Evolutionary conservation across 1,284 basidiomycete species (phyloP).

Genomic region (Gastroboletus turbinatus): DNA sequence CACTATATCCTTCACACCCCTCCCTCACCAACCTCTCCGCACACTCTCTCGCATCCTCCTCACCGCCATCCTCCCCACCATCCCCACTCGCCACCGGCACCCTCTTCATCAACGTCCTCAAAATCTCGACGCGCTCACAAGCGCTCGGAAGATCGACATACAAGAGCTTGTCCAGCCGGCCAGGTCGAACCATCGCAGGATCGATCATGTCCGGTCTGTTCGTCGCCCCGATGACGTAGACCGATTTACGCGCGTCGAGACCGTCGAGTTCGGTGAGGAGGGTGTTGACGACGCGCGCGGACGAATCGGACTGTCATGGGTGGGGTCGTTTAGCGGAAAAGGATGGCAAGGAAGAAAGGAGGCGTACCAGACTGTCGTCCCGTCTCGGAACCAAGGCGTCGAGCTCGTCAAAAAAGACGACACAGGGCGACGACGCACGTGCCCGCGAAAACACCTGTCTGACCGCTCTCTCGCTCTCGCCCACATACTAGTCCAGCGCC

Average conservation of each 20-base stretch:
- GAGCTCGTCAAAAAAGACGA: conserved; percentile 95
- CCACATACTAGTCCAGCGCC: conserved; percentile 78
- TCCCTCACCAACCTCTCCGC: conserved; percentile 55
- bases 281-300: conserved; percentile 96
- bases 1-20: conserved; percentile 84
- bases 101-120: conserved; percentile 67
- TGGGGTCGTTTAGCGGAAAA: neutral
- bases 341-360: neutral
- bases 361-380: conserved; percentile 83
- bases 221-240: conserved; percentile 96
- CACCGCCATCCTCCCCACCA: conserved; percentile 17
- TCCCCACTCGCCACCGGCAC: conserved; percentile 62
- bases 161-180: conserved; percentile 92
- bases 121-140: conserved; percentile 83
- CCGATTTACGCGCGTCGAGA: conserved; percentile 84
- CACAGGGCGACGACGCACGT: conserved; percentile 84
- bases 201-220: conserved; percentile 99
- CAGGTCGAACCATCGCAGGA: conserved; percentile 97
- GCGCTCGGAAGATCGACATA: conserved; percentile 90
- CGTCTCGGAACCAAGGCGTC: conserved; percentile 94
- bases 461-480: conserved; percentile 94
- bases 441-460: conserved; percentile 91
- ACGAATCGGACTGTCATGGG: conserved; percentile 91
- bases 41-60: conserved; percentile 21
- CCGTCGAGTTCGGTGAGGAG: conserved; percentile 96